These are phyloP conservation scores for Monilinia fructicola DNA, from an alignment of 2,329 filamentous ascomycete genomes.

Conservation along the genomic window DNA sequence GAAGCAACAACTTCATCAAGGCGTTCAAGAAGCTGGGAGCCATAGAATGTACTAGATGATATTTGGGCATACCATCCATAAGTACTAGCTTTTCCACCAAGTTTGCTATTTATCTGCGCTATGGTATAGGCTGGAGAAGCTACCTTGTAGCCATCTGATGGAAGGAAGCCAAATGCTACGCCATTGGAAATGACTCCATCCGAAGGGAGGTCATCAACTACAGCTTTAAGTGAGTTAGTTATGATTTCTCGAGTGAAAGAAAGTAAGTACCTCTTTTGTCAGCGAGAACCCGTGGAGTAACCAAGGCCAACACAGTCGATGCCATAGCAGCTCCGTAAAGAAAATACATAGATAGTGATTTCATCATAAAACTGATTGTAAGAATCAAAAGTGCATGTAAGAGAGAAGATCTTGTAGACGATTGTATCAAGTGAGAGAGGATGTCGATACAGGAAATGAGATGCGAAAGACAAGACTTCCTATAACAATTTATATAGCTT, in stretches of 20 bases:
- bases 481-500: background rate
- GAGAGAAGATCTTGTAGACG: background rate
- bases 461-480: background rate
- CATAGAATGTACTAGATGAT: conserved; percentile 13
- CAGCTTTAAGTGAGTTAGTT: background rate
- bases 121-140: conserved; percentile 22
- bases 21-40: conserved; percentile 14
- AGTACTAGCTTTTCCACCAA: conserved; percentile 20
- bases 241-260: background rate
- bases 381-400: background rate
- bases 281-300: background rate
- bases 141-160: conserved; percentile 22
- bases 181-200: conserved; percentile 22
- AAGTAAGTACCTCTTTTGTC: conserved; percentile 11
- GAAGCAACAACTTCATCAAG: conserved; percentile 24
- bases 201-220: conserved; percentile 13
- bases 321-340: conserved; percentile 11
- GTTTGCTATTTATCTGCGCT: conserved; percentile 20
- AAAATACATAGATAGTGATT: conserved; percentile 10
- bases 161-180: conserved; percentile 24
- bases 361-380: conserved; percentile 8
- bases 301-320: conserved; percentile 1
- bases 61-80: conserved; percentile 25
- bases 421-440: background rate
- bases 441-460: no score